Conservation (phyloP, 2,329 filamentous ascomycete species). For the Aspergillus bombycis region DNA sequence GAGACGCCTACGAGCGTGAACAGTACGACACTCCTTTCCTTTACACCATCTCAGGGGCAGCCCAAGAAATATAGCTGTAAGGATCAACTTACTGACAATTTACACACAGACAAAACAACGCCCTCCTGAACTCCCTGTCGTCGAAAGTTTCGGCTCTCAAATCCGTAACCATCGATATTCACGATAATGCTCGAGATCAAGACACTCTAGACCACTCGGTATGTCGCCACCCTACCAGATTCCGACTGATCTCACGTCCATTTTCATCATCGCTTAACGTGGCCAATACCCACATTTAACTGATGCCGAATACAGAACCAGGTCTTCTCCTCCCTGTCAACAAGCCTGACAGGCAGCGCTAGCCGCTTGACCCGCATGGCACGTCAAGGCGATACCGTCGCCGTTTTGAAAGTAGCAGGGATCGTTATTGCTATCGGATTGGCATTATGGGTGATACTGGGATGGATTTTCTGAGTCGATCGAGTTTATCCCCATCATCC, state of each 20-base stretch:
- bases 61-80: background rate
- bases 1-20: conserved; percentile 77
- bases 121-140: conserved; percentile 86
- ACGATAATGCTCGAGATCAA: conserved; percentile 90
- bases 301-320: conserved; percentile 64
- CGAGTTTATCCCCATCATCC: background rate
- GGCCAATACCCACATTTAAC: background rate
- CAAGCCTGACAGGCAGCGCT: conserved; percentile 81
- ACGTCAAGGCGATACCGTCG: conserved; percentile 83
- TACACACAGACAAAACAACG: conserved; percentile 77
- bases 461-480: conserved; percentile 58
- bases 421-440: conserved; percentile 76
- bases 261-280: background rate
- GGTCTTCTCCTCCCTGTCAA: conserved; percentile 85
- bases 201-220: conserved; percentile 86
- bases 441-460: conserved; percentile 72
- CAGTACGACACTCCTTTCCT: conserved; percentile 47
- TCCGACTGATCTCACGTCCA: background rate
- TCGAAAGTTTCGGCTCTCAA: conserved; percentile 90
- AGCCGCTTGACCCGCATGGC: conserved; percentile 86
- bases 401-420: conserved; percentile 83
- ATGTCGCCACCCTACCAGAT: conserved; percentile 39
- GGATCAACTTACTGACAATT: conserved; percentile 13
- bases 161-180: conserved; percentile 95
- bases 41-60: background rate